phyloP scores from a whole-genome alignment of 352 stramenopile species.

The Globisporangium parvum region DNA sequence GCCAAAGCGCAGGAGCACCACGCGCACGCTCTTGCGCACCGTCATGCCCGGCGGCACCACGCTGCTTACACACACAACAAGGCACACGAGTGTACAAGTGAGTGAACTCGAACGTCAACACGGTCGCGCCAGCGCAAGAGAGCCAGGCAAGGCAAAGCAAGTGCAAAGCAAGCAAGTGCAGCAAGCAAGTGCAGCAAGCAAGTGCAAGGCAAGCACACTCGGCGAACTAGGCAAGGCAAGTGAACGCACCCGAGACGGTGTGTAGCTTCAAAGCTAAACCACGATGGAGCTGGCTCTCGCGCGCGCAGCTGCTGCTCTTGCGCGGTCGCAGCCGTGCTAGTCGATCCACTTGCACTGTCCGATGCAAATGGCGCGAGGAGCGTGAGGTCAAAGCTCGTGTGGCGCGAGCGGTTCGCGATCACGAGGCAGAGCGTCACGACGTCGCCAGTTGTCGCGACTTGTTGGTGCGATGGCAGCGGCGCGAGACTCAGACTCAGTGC shows the following conservation, averaged over 20 bases:
- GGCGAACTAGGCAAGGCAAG: background rate
- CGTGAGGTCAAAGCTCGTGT: slow-evolving; percentile 56
- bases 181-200: background rate
- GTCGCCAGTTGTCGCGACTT: slow-evolving; percentile 11
- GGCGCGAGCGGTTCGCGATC: slow-evolving; percentile 43
- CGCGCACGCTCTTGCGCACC: slow-evolving; percentile 53
- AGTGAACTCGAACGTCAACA: background rate
- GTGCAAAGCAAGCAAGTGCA: background rate
- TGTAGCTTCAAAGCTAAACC: slow-evolving; percentile 54
- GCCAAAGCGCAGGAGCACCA: slow-evolving; percentile 43
- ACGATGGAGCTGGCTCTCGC: slow-evolving; percentile 3
- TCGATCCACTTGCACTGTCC: background rate
- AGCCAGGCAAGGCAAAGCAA: background rate
- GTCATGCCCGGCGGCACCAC: slow-evolving; percentile 40
- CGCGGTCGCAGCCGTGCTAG: background rate
- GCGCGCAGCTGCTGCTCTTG: background rate
- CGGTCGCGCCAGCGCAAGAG: too few relatives aligned
- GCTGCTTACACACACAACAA: slow-evolving; percentile 13
- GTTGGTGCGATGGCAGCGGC: slow-evolving; percentile 13
- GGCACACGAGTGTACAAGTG: background rate
- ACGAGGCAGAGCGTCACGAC: slow-evolving; percentile 40
- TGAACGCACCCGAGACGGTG: slow-evolving; percentile 58
- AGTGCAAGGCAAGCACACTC: background rate
- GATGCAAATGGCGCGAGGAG: slow-evolving; percentile 32
- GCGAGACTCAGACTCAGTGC: slow-evolving; percentile 37